A percentile compares a stretch with the other conserved stretches of the same genome.
phyloP scores from a whole-genome alignment of 306 rosid genomes.

The Vachellia pachyceras region DNA sequence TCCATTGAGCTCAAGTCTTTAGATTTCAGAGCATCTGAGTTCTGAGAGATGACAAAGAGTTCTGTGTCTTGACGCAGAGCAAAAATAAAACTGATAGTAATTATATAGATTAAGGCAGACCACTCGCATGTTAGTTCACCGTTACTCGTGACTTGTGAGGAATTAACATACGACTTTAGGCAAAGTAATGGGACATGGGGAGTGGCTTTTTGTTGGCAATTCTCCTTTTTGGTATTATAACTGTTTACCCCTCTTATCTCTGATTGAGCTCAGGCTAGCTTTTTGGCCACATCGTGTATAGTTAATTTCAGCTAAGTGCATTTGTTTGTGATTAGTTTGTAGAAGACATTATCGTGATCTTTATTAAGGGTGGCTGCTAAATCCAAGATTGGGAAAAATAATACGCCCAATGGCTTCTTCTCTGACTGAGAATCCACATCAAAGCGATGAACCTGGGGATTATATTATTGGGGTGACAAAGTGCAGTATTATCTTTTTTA shows the following conservation, averaged over 20 bases:
- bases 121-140: background rate
- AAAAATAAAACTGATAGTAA: background rate
- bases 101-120: constrained; percentile 19
- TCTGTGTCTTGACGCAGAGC: background rate
- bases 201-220: constrained; percentile 15
- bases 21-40: too few species aligned
- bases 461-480: constrained; percentile 7
- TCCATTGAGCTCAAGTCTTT: constrained; percentile 15
- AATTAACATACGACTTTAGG: constrained; percentile 27
- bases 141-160: too few species aligned
- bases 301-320: constrained; percentile 17
- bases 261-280: background rate
- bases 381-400: background rate
- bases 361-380: constrained; percentile 13
- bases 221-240: background rate
- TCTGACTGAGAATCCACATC: constrained; percentile 4
- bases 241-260: background rate
- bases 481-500: background rate
- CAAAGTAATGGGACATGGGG: constrained; percentile 16
- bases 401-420: background rate
- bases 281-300: background rate
- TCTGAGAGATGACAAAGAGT: background rate
- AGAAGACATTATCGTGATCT: background rate
- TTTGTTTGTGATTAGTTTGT: constrained; percentile 29
- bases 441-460: background rate